These are phyloP conservation scores for Cutaneotrichosporon cutaneum DNA, from an alignment of 1,284 basidiomycete species.

Conservation along the genomic window DNA sequence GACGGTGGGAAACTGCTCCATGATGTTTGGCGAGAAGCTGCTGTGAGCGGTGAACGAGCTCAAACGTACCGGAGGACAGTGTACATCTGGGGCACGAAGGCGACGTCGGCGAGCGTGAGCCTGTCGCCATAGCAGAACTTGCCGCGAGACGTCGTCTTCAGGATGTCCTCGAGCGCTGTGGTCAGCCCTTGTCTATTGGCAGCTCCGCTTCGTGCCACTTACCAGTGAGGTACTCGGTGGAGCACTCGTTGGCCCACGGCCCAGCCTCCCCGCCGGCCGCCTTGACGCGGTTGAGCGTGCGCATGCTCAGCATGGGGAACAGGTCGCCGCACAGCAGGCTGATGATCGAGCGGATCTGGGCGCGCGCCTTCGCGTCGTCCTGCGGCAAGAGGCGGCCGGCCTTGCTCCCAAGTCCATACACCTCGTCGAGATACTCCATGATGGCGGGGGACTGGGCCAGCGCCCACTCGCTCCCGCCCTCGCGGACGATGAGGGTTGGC, in stretches of 20 bases:
- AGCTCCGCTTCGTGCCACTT: neutral
- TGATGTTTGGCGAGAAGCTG: constrained; percentile 1
- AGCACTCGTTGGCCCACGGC: constrained; percentile 17
- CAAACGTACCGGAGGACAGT: constrained; percentile 20
- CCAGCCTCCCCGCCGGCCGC: constrained; percentile 10
- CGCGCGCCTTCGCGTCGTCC: constrained; percentile 7
- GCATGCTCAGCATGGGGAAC: constrained; percentile 19
- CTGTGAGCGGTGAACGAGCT: neutral
- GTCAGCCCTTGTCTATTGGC: neutral
- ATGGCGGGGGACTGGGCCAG: constrained; percentile 22
- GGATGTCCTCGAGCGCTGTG: constrained; percentile 18
- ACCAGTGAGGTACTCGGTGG: constrained; percentile 6
- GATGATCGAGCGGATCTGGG: constrained; percentile 18
- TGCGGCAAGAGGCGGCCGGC: constrained; percentile 14
- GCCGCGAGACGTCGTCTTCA: constrained; percentile 9
- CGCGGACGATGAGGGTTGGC: constrained; percentile 17
- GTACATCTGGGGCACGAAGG: constrained; percentile 22
- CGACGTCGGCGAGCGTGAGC: constrained; percentile 21
- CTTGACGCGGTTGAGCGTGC: constrained; percentile 15
- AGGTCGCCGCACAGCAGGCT: constrained; percentile 23
- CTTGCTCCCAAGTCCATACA: constrained; percentile 5
- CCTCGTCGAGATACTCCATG: constrained; percentile 27
- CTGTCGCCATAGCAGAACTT: constrained; percentile 23
- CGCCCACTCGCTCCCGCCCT: constrained; percentile 15
- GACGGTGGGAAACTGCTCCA: constrained; percentile 14